These are phyloP conservation scores for Astragalus glycyphyllos DNA, from an alignment of 306 rosid species.

Conservation along the genomic window DNA sequence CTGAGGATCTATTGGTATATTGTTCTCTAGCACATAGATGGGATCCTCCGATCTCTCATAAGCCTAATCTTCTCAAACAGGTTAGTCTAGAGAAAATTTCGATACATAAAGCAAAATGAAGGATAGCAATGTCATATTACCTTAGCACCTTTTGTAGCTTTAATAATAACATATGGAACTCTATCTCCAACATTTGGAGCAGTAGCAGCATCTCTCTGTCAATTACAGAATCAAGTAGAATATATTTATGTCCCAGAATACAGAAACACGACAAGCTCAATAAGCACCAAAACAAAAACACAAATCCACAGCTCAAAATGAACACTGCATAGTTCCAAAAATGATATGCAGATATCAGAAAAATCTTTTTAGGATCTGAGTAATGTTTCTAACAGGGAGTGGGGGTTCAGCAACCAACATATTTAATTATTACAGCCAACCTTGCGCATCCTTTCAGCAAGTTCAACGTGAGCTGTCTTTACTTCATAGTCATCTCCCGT, in stretches of 20 bases:
- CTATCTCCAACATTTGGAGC: constrained; percentile 99
- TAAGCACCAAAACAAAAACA: constrained; percentile 26
- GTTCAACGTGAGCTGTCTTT: constrained; percentile 96
- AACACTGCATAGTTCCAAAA: constrained; percentile 36
- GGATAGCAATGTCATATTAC: constrained; percentile 45
- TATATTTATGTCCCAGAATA: constrained; percentile 18
- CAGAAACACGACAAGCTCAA: constrained; percentile 22
- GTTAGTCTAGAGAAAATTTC: constrained; percentile 40
- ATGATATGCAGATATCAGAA: constrained; percentile 1
- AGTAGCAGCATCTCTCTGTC: constrained; percentile 95
- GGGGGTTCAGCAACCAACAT: constrained; percentile 20
- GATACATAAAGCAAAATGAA: constrained; percentile 1
- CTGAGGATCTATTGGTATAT: constrained; percentile 94
- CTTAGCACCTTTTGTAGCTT: constrained; percentile 98
- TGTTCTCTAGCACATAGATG: constrained; percentile 92
- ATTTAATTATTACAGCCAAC: constrained; percentile 55
- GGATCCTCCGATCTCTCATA: constrained; percentile 98
- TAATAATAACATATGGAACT: constrained; percentile 91
- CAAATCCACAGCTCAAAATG: background rate
- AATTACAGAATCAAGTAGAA: constrained; percentile 40
- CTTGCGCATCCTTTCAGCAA: constrained; percentile 99
- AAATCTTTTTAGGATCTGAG: constrained; percentile 5
- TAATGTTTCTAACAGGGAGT: background rate
- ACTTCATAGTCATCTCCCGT: constrained; percentile 98
- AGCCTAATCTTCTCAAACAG: constrained; percentile 59